Conservation (phyloP, 169 alveolate genomes). For the Plasmodium adleri region DNA sequence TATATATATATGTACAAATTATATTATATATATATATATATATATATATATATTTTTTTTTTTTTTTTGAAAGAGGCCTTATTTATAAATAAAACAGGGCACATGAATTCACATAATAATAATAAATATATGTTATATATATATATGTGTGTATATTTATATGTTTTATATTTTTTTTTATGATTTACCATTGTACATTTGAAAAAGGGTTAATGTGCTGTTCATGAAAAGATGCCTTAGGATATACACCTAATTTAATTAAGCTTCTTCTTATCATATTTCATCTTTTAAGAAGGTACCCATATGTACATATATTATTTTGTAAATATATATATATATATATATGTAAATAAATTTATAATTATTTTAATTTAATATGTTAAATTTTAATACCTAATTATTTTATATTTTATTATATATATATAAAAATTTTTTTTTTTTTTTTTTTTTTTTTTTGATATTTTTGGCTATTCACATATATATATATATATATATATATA, state of each 20-base stretch:
- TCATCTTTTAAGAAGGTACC: constrained; percentile 21
- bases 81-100: too few relatives aligned
- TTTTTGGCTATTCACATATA: too few relatives aligned
- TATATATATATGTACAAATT: not conserved
- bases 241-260: constrained; percentile 76
- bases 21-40: not conserved
- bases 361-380: too few relatives aligned
- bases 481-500: too few relatives aligned
- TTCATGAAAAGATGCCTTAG: constrained; percentile 87
- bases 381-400: too few relatives aligned
- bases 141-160: not conserved
- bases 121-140: not conserved
- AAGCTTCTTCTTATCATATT: constrained; percentile 50
- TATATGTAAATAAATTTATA: not conserved
- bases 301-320: not conserved
- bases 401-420: not conserved
- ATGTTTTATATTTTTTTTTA: not conserved
- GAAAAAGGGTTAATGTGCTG: constrained; percentile 88
- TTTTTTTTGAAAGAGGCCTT: not conserved
- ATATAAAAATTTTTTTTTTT: too few relatives aligned
- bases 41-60: not conserved
- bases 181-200: constrained; percentile 88
- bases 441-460: too few relatives aligned
- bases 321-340: constrained; percentile 2
- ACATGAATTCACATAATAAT: not conserved